Evolutionary conservation across 139 green algal species (phyloP).

Genomic region (Auxenochlorella pyrenoidosa): DNA sequence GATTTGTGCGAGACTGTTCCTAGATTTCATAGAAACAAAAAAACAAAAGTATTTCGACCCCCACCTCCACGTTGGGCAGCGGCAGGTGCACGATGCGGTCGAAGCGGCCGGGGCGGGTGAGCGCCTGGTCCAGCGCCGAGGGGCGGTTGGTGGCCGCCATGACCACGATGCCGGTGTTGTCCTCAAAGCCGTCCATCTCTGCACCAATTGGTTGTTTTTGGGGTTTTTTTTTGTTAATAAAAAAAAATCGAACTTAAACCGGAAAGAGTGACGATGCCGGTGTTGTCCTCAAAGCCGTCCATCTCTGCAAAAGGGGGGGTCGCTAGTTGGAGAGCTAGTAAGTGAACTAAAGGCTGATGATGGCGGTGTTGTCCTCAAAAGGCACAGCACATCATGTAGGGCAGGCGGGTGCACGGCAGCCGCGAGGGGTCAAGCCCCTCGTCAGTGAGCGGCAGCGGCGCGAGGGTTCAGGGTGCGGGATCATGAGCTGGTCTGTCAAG

Average conservation of each 20-base stretch:
- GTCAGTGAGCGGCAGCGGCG: background rate
- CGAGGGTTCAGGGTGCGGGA: too few relatives aligned
- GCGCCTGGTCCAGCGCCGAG: constrained; percentile 87
- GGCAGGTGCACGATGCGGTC: constrained; percentile 96
- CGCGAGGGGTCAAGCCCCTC: background rate
- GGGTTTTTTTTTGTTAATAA: too few relatives aligned
- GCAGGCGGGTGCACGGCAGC: constrained; percentile 9
- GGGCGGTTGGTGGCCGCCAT: constrained; percentile 98
- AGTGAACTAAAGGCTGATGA: too few relatives aligned
- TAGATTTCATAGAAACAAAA: too few relatives aligned
- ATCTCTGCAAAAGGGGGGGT: too few relatives aligned
- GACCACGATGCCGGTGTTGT: constrained; percentile 95
- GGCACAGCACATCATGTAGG: too few relatives aligned
- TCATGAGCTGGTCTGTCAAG: too few relatives aligned
- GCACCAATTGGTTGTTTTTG: too few relatives aligned
- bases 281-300: constrained; percentile 98
- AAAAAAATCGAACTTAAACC: too few relatives aligned
- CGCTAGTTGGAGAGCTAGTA: too few relatives aligned
- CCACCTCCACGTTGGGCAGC: constrained; percentile 62
- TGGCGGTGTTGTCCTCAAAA: too few relatives aligned
- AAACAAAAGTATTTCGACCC: background rate
- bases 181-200: constrained; percentile 98
- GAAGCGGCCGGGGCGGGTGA: constrained; percentile 94
- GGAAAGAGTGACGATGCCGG: constrained; percentile 93
- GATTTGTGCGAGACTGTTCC: too few relatives aligned